Percentiles rank a stretch among this genome's conserved stretches.
phyloP scores from a whole-genome alignment of 169 alveolate species.

The Plasmodium gallinaceum region DNA sequence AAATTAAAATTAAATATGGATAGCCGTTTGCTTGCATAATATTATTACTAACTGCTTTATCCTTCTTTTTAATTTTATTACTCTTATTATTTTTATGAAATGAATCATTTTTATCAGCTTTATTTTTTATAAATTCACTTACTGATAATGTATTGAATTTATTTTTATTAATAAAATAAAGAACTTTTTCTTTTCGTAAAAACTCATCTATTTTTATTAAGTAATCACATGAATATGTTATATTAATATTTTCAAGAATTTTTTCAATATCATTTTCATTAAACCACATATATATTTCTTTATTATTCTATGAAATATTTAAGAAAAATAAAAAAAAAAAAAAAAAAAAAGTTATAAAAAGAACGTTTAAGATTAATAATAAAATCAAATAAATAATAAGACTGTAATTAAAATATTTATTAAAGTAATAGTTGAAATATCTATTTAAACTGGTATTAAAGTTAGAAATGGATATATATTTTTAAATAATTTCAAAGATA shows the following conservation, averaged over 20 bases:
- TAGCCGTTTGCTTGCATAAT: neutral
- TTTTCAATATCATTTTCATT: slow-evolving; percentile 57
- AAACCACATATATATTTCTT: slow-evolving; percentile 36
- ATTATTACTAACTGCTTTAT: neutral
- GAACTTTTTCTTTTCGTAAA: slow-evolving; percentile 10
- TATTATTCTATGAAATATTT: slow-evolving; percentile 4
- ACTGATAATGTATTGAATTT: slow-evolving; percentile 12
- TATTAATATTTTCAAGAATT: slow-evolving; percentile 15
- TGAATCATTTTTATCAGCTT: neutral
- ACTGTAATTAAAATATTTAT: neutral
- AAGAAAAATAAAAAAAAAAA: neutral
- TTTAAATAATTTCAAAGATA: too few species aligned
- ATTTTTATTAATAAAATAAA: slow-evolving; percentile 13
- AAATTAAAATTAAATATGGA: slow-evolving; percentile 35
- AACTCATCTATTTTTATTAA: slow-evolving; percentile 18
- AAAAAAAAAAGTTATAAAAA: neutral
- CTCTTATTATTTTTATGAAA: slow-evolving; percentile 1
- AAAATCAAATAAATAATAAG: neutral
- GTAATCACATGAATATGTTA: slow-evolving; percentile 44
- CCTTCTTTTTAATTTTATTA: neutral
- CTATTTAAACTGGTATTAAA: too few species aligned
- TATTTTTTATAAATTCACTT: slow-evolving; percentile 23
- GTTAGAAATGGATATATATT: too few species aligned
- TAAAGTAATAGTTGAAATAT: too few species aligned
- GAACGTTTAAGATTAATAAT: neutral